Conservation (phyloP, 768 basidiomycete genomes). For the Russula emetica region DNA sequence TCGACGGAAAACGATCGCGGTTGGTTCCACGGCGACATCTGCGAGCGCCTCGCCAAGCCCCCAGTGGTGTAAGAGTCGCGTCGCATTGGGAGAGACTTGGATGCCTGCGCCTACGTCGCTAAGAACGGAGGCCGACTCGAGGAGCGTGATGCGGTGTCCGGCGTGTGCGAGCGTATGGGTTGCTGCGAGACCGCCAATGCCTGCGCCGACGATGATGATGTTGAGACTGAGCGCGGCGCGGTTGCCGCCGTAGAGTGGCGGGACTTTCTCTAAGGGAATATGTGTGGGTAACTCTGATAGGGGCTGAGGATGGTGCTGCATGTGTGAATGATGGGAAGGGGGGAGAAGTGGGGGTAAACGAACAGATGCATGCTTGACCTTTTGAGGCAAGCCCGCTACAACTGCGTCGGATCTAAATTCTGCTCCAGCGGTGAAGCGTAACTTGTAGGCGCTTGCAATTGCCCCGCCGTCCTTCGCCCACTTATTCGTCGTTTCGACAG, state of each 20-base stretch:
- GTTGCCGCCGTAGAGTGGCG: conserved; percentile 33
- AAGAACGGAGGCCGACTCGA: conserved; percentile 38
- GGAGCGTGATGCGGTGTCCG: conserved; percentile 39
- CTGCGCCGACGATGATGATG: conserved; percentile 42
- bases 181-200: conserved; percentile 42
- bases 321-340: neutral
- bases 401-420: neutral
- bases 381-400: neutral
- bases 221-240: conserved; percentile 36
- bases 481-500: too few species aligned
- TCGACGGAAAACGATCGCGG: conserved; percentile 39
- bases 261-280: conserved; percentile 23
- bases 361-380: neutral
- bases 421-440: too few species aligned
- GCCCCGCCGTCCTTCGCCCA: too few species aligned
- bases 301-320: conserved; percentile 3
- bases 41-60: conserved; percentile 36
- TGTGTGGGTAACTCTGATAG: neutral
- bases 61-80: conserved; percentile 39
- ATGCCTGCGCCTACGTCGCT: conserved; percentile 44
- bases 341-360: too few species aligned
- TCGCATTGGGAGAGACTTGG: conserved; percentile 42
- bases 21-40: conserved; percentile 36
- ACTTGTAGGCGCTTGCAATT: neutral
- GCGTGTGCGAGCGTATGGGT: conserved; percentile 39